Evolutionary conservation across 1,139 yeast genomes (phyloP), one percentile per base, ranked within the genome.

Genomic region (Geotrichum siamense): DNA sequence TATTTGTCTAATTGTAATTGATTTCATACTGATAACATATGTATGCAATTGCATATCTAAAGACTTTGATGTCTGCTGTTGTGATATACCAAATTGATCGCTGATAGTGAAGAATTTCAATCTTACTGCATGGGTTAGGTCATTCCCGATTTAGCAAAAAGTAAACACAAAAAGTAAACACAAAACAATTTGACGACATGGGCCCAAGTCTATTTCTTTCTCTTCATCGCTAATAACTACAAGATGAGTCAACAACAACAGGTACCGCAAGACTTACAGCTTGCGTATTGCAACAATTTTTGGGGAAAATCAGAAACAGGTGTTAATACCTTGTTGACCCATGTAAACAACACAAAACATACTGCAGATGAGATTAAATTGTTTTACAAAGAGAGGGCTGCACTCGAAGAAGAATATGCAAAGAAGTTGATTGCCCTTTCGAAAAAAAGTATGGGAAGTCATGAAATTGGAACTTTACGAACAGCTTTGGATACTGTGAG

Each of bases 371-470:
- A 71, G 44, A 51, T 74, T 13, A 58, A 62, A 34, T 43, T 51
- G 1, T 72, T 67, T 50, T 71, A 69, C 57, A 68, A 62, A 43
- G 77, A 72, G 47, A 60, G 72, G 38, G 67, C 75, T 2, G 67
- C 72, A 6, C 72, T 86, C 32, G 96, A 86, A 55, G 82, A 78
- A 50, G 95, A 86, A 17, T 83, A 83, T 57, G 67, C 78, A 38
- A 72, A 75, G 47, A 68, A 45, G 30, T 51, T 64, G 25, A 30
- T 49, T 10, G 61, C 67, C 22, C 64, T 86, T 20, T 68, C 83
- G 30, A 63, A 67, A 44, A 71, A 70, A 41, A 58, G 68, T 1
- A 59, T 81, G 1, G 89, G 89, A 0, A 61, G 75, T 2, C 65
- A 65, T 45, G 94, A 84, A 55, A 69, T 76, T 0, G 86, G 75